Base-by-base conservation (phyloP, 2,329 filamentous ascomycete genomes). In the Ophiognomonia clavigignenti-juglandacearum region DNA sequence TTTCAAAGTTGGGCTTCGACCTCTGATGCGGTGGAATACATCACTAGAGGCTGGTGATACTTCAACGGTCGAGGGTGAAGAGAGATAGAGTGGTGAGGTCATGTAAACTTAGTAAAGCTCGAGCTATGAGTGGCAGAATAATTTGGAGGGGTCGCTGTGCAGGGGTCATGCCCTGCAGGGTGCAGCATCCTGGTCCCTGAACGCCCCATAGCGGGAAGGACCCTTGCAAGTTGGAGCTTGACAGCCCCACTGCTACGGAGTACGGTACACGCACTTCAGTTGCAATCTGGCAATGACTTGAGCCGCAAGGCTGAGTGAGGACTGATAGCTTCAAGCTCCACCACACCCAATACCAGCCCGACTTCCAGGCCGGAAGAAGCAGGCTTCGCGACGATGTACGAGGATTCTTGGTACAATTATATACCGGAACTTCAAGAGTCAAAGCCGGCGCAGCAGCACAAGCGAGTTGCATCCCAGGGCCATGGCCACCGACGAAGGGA, bases 331-430 rank as follows among this genome's bases (percentile, higher is more conserved):
- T 19, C 14, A 39, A 31, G 34, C 41, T 16, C 29, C 40, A 42
- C 36, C 39, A 38, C 27, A 38, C 37, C 27, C 39, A 27, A 39
- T 31, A 44, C 27, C 37, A n/a, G 31, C 40, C 26, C 19, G 16
- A 42, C 41, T 38, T 19, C 27, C 29, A 31, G 26, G 35, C 34
- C 43, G 11, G n/a, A 14, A 13, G 10, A 16, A 38, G 18, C 13
- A 19, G 24, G 14, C 5, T 43, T 32, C 24, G n/a, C n/a, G 34
- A 70, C 55, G 56, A 90, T 89, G 85, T 88, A 88, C 64, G 87
- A 92, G 66, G 87, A 92, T 65, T 82, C 85, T 24, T 92, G 87
- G 86, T 89, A 91, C 69, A 88, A 78, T 62, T 84, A 88, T 61
- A 80, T 87, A 54, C 78, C 85, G 22, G 80, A 85, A 46, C 67